Conservation (phyloP, 768 basidiomycete species). For the Kwoniella botswanensis region DNA sequence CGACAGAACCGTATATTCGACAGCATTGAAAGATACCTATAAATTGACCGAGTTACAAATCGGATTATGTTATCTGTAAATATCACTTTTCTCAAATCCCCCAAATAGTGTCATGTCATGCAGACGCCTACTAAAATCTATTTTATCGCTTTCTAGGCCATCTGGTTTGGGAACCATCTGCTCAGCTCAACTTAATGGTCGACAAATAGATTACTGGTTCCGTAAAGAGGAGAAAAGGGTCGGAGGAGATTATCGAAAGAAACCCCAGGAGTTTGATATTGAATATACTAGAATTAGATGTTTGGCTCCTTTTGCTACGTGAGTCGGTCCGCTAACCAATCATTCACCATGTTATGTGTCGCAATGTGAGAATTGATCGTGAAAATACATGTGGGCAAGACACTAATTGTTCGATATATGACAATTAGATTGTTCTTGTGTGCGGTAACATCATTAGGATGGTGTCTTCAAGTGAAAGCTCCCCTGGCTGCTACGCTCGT, state of each 20-base stretch:
- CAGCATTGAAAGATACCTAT: slow-evolving; percentile 68
- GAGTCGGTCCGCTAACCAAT: slow-evolving; percentile 15
- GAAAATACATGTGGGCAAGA: too few relatives aligned
- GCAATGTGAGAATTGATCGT: too few relatives aligned
- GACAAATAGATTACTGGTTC: slow-evolving; percentile 72
- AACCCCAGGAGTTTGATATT: slow-evolving; percentile 44
- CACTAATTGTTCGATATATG: too few relatives aligned
- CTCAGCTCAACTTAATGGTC: slow-evolving; percentile 68
- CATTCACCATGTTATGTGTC: neutral
- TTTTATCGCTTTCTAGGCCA: slow-evolving; percentile 52
- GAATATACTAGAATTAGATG: slow-evolving; percentile 35
- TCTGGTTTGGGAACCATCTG: slow-evolving; percentile 74
- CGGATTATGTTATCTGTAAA: slow-evolving; percentile 73
- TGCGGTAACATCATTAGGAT: slow-evolving; percentile 50
- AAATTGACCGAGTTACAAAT: slow-evolving; percentile 68
- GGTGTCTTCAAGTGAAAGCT: slow-evolving; percentile 51
- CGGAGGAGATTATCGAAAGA: slow-evolving; percentile 43
- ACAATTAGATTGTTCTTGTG: slow-evolving; percentile 40
- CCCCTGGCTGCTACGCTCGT: slow-evolving; percentile 54
- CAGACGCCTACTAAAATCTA: neutral
- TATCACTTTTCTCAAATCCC: neutral
- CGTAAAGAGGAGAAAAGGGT: slow-evolving; percentile 57
- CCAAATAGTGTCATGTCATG: neutral
- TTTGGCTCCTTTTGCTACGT: slow-evolving; percentile 43
- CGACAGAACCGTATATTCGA: slow-evolving; percentile 58